Evolutionary conservation across 305 asterid species (phyloP).

Genomic region (Ilex paraguariensis): DNA sequence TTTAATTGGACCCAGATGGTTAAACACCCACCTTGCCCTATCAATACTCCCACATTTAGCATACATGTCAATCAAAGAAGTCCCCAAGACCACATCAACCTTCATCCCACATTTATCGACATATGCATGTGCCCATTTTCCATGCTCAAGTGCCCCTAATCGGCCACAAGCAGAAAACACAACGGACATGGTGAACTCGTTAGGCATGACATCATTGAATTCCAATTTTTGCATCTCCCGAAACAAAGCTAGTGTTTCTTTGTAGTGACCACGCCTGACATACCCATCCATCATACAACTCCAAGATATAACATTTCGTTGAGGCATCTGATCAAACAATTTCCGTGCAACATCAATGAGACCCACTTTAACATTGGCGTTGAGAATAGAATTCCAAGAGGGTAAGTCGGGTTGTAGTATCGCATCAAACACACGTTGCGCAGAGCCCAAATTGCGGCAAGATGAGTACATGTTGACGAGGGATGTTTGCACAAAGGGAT

Average conservation of each 20-base stretch:
- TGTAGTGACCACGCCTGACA: constrained; percentile 20
- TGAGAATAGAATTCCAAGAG: constrained; percentile 17
- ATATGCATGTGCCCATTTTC: constrained; percentile 26
- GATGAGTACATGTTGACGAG: constrained; percentile 13
- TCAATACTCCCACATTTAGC: constrained; percentile 26
- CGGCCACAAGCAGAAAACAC: constrained; percentile 33
- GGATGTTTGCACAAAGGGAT: constrained; percentile 16
- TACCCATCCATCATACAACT: constrained; percentile 32
- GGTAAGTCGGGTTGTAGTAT: constrained; percentile 18
- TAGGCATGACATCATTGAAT: constrained; percentile 19
- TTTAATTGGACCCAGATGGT: constrained; percentile 17
- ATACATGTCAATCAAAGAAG: constrained; percentile 36
- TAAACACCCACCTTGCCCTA: constrained; percentile 19
- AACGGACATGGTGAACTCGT: constrained; percentile 28
- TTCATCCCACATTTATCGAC: constrained; percentile 17
- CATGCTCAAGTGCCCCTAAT: constrained; percentile 26
- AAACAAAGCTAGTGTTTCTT: constrained; percentile 22
- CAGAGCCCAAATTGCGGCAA: constrained; percentile 6
- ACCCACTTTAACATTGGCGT: constrained; percentile 16
- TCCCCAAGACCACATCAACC: constrained; percentile 25
- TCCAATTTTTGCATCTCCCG: constrained; percentile 15
- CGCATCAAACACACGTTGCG: constrained; percentile 23
- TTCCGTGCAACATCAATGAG: neutral
- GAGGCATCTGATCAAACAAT: constrained; percentile 11
- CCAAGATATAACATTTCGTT: constrained; percentile 30